Evolutionary conservation across 192 early-diverging fungal species (phyloP).

Genomic region (Coemansia sp.): DNA sequence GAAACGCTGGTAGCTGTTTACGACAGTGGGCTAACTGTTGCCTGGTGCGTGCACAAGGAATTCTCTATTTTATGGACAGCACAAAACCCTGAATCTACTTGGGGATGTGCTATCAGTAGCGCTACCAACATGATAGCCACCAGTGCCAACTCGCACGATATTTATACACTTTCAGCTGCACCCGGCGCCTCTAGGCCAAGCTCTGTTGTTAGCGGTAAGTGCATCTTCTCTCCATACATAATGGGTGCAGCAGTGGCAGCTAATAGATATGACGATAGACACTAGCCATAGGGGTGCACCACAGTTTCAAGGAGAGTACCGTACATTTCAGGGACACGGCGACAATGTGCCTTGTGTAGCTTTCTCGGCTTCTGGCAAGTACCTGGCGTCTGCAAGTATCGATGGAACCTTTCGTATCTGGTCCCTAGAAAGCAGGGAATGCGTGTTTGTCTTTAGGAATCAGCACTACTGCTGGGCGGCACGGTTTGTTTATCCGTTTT

Average conservation of each 20-base stretch:
- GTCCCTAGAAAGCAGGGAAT: slow-evolving; percentile 12
- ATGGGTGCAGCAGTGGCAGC: no score
- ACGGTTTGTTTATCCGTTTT: slow-evolving; percentile 41
- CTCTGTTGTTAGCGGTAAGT: neutral
- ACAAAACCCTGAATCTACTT: slow-evolving; percentile 24
- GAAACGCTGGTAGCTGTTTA: slow-evolving; percentile 36
- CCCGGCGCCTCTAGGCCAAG: neutral
- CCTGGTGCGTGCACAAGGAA: slow-evolving; percentile 14
- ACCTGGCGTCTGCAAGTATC: slow-evolving; percentile 44
- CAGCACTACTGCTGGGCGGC: slow-evolving; percentile 40
- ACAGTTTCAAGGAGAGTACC: slow-evolving; percentile 10
- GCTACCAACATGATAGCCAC: slow-evolving; percentile 17
- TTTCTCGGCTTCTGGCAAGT: slow-evolving; percentile 32
- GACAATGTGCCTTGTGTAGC: slow-evolving; percentile 32
- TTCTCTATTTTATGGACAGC: slow-evolving; percentile 32
- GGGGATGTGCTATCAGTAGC: slow-evolving; percentile 36
- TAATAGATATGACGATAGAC: no score
- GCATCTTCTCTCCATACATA: neutral
- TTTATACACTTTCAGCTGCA: slow-evolving; percentile 11
- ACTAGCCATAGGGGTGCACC: neutral
- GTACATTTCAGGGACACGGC: slow-evolving; percentile 14
- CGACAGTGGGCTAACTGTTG: slow-evolving; percentile 31
- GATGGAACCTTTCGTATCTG: slow-evolving; percentile 34
- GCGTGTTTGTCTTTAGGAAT: slow-evolving; percentile 18
- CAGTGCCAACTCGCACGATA: slow-evolving; percentile 41